A percentile compares a stretch with the other conserved stretches of the same genome.
Conservation (phyloP, 306 rosid genomes). For the Gynostemma pentaphyllum region DNA sequence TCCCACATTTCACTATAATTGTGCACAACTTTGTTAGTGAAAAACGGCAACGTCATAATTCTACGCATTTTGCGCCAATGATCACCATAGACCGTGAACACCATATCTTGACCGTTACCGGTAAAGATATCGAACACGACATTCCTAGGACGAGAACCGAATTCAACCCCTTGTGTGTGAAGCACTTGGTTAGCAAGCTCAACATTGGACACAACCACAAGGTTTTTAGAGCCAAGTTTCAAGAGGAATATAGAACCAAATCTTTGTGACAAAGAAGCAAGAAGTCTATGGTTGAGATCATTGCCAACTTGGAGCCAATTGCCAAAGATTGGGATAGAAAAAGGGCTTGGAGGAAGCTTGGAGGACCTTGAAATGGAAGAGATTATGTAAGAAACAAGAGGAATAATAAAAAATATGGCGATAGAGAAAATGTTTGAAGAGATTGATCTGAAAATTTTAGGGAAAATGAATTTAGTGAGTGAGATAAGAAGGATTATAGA, state of each 20-base stretch:
- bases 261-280: constrained; percentile 40
- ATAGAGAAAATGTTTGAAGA: neutral
- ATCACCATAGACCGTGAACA: constrained; percentile 56
- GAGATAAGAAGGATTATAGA: neutral
- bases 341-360: constrained; percentile 58
- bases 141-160: constrained; percentile 63
- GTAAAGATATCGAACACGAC: constrained; percentile 72
- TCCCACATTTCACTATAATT: constrained; percentile 67
- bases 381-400: constrained; percentile 13
- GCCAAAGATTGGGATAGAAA: constrained; percentile 58
- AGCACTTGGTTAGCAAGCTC: constrained; percentile 57
- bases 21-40: constrained; percentile 76
- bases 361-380: constrained; percentile 8
- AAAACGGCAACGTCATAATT: constrained; percentile 70
- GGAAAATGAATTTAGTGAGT: constrained; percentile 11
- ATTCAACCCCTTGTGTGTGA: constrained; percentile 62
- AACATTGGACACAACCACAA: constrained; percentile 54
- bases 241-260: constrained; percentile 54
- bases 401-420: neutral
- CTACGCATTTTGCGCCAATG: constrained; percentile 87
- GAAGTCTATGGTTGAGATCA: constrained; percentile 60
- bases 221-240: constrained; percentile 61
- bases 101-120: constrained; percentile 82
- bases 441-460: no score
- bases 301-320: constrained; percentile 84